Evolutionary conservation across 2,329 filamentous ascomycete genomes (phyloP), one percentile per base, ranked within the genome.

Genomic region (Sordariomycetes sp.): DNA sequence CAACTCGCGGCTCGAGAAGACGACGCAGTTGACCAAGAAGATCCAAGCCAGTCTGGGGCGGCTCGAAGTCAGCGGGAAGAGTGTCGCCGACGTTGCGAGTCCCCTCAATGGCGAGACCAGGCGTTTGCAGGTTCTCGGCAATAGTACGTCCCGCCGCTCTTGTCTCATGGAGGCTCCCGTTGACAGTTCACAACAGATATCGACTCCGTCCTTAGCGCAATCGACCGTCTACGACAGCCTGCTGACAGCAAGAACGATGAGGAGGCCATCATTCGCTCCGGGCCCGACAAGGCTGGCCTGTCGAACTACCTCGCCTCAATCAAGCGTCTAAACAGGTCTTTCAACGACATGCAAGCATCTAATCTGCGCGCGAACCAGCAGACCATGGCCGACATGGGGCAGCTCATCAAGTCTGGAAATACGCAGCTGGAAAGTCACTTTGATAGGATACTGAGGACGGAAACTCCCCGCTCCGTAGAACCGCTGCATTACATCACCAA

Each of bases 401-500:
- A 78, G 8, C 68, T 98, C 23, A 67, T 95, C 39, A 83, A 80
- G 47, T 75, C 77, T 5, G 92, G 87, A 17, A 87, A 83, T 43
- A 74, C 76, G 10, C 86, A 93, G 53, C 68, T 98, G 21, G 87
- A 96, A 57, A 78, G 78, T 36, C 73, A 90, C 35, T 94, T 95
- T 51, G 76, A 87, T 41, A 79, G 82, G 39, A 70, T 87, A 34
- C 63, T 98, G 24, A 67, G 71, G 29, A 74, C 72, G 41, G 84
- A 94, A 46, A 86, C 88, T 25, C 81, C 85, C 11, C 75, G 75
- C 33, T 75, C 83, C 3, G 73, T 96, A 32, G 92, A 98, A 52
- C 88, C 92, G 7, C 64, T 98, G 29, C 85, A 94, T 57, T 95
- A 82, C 51, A 81, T 95, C 48, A 95, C 87, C 14, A 96, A 96